Evolutionary conservation across 495 filamentous ascomycete species (phyloP), one percentile per base, ranked within the genome.

Genomic region (Elasticomyces elasticus): DNA sequence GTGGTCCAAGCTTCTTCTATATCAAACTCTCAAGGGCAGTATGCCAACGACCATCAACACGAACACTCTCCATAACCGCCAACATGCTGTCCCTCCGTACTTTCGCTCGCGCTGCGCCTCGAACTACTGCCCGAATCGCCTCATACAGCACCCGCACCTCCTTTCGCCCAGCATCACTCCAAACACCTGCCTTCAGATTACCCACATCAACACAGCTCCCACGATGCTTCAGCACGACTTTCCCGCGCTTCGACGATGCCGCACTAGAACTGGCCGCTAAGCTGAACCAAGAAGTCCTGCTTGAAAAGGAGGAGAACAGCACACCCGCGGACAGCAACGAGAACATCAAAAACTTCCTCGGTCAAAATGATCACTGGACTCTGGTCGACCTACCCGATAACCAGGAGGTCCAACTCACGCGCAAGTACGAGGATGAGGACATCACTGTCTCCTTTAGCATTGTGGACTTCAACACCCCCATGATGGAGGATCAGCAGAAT

Each of bases 381-480:
- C 72, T 94, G 54, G 74, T 83, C 65, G 91, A 96, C 66, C 77
- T 74, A 30, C 75, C 81, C 37, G 91, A 91, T 55, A 76, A 88
- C 64, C 86, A 97, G 69, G 88, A 96, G 55, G 86, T 99, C 59
- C 71, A 83, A 35, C 76, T 99, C 55, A 83, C 79, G 42, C 84
- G 89, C 63, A 85, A 80, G 63, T 90, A 86, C 56, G 85, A 84
- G 64, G 82, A 91, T 64, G 92, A 99, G 74, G 86, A 79, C 59
- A 94, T 99, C 74, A 83, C 82, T 53, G 79, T 97, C 58, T 82
- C 82, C 58, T 98, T 98, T 77, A 92, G 89, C 59, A 89, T 95
- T 66, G 82, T 86, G 60, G 94, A 96, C 68, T 78, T 99, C 42
- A 82, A 85, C 71, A 79, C 79, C 73, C 72, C 80, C 50, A 75